Evolutionary conservation across 495 filamentous ascomycete genomes (phyloP).

Genomic region (Recurvomyces mirabilis): DNA sequence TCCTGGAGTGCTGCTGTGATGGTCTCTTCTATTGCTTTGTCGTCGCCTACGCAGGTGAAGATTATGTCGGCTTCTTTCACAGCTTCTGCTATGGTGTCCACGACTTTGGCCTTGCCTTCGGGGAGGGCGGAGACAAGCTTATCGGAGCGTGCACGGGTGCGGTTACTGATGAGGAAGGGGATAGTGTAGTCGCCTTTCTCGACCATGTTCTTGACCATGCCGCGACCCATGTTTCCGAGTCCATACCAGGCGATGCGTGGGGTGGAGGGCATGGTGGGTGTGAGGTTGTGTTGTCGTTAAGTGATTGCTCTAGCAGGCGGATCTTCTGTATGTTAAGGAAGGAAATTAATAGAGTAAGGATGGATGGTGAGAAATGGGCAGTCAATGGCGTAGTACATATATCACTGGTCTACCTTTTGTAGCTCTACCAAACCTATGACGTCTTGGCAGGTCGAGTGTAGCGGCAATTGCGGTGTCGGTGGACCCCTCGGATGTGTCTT

Average conservation of each 20-base stretch:
- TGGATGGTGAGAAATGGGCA: background rate
- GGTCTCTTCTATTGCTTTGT: conserved; percentile 52
- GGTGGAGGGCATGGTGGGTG: background rate
- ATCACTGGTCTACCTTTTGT: too few relatives aligned
- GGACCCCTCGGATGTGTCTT: background rate
- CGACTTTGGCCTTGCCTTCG: conserved; percentile 48
- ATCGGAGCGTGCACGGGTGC: conserved; percentile 35
- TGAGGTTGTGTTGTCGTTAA: background rate
- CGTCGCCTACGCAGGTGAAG: conserved; percentile 75
- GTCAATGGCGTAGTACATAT: too few relatives aligned
- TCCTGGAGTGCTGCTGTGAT: conserved; percentile 34
- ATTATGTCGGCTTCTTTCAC: conserved; percentile 62
- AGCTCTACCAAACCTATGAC: background rate
- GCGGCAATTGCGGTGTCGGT: background rate
- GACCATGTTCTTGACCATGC: conserved; percentile 76
- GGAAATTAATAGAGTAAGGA: too few relatives aligned
- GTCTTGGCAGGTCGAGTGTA: background rate
- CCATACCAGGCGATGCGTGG: conserved; percentile 71
- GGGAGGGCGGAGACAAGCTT: conserved; percentile 28
- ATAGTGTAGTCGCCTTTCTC: conserved; percentile 59
- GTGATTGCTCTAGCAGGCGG: background rate
- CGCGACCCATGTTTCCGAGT: conserved; percentile 86
- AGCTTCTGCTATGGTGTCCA: conserved; percentile 50
- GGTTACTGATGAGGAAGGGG: conserved; percentile 71
- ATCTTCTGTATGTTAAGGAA: background rate